These are phyloP conservation scores for Penicillium sp. DNA, from an alignment of 2,329 filamentous ascomycete species.

Conservation along the genomic window DNA sequence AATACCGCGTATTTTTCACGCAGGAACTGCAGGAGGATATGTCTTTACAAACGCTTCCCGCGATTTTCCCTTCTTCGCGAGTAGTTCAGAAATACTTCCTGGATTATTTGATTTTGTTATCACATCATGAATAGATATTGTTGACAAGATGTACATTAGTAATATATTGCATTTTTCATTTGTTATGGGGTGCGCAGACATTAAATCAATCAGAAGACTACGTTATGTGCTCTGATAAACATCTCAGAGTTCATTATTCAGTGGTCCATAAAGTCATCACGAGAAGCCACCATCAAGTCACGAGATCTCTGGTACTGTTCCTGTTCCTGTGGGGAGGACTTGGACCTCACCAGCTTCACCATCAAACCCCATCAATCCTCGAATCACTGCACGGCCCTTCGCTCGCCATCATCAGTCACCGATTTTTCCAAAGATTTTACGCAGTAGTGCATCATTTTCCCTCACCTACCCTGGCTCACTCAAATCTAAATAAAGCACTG, in stretches of 20 bases:
- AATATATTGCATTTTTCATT: too few species aligned
- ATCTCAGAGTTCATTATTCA: not conserved
- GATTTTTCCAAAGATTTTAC: not conserved
- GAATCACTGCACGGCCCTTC: not conserved
- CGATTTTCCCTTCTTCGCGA: too few species aligned
- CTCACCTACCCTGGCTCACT: not conserved
- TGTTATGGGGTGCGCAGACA: too few species aligned
- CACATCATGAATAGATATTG: too few species aligned
- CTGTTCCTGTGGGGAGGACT: too few species aligned
- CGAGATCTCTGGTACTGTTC: not conserved
- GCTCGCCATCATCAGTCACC: not conserved
- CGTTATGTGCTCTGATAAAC: not conserved
- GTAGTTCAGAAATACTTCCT: too few species aligned
- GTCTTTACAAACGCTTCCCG: too few species aligned
- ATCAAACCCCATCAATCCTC: not conserved
- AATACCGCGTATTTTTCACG: too few species aligned
- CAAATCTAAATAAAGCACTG: constrained; percentile 25
- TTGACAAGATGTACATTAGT: too few species aligned
- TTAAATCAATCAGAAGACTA: not conserved
- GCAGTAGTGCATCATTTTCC: not conserved
- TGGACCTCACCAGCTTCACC: not conserved
- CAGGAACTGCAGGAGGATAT: too few species aligned
- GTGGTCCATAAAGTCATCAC: not conserved
- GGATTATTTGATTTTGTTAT: too few species aligned
- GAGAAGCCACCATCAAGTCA: not conserved